A percentile compares a stretch with the other conserved stretches of the same genome.
Conservation (phyloP, 805 yeast species). For the Priceomyces medius region DNA sequence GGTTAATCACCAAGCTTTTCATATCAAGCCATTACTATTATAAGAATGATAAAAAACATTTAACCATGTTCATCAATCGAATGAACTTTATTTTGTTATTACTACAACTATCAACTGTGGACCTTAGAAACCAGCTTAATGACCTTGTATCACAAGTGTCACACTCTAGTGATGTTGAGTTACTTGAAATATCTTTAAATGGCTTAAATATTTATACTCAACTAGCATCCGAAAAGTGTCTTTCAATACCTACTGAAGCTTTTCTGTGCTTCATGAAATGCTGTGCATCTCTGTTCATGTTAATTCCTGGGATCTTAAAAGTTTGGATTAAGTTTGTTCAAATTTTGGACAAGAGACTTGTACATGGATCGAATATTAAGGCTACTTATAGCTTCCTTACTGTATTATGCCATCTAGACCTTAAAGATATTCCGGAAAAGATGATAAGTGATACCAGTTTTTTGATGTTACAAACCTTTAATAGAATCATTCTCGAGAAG, state of each 20-base stretch:
- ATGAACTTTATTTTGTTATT: slow-evolving; percentile 35
- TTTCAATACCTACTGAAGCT: slow-evolving; percentile 19
- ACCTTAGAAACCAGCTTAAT: slow-evolving; percentile 27
- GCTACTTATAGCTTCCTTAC: not conserved
- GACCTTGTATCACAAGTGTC: slow-evolving; percentile 24
- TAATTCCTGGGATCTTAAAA: slow-evolving; percentile 17
- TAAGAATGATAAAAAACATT: slow-evolving; percentile 23
- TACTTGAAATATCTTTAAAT: slow-evolving; percentile 21
- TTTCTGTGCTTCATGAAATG: slow-evolving; percentile 16
- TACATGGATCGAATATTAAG: slow-evolving; percentile 1
- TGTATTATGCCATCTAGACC: slow-evolving; percentile 5
- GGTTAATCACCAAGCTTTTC: slow-evolving; percentile 34
- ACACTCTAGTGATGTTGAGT: slow-evolving; percentile 21
- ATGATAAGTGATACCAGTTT: slow-evolving; percentile 5
- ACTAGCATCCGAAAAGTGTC: slow-evolving; percentile 12
- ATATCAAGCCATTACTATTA: slow-evolving; percentile 38
- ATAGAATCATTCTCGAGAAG: not conserved
- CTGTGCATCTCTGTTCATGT: slow-evolving; percentile 10
- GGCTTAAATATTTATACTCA: slow-evolving; percentile 20
- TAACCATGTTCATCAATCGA: slow-evolving; percentile 35
- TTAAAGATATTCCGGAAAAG: slow-evolving; percentile 9
- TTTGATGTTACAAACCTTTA: not conserved
- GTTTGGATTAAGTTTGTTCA: slow-evolving; percentile 14
- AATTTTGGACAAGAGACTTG: slow-evolving; percentile 8
- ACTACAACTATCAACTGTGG: slow-evolving; percentile 33